Conservation (phyloP, 495 filamentous ascomycete species). For the Neurospora cerealis region DNA sequence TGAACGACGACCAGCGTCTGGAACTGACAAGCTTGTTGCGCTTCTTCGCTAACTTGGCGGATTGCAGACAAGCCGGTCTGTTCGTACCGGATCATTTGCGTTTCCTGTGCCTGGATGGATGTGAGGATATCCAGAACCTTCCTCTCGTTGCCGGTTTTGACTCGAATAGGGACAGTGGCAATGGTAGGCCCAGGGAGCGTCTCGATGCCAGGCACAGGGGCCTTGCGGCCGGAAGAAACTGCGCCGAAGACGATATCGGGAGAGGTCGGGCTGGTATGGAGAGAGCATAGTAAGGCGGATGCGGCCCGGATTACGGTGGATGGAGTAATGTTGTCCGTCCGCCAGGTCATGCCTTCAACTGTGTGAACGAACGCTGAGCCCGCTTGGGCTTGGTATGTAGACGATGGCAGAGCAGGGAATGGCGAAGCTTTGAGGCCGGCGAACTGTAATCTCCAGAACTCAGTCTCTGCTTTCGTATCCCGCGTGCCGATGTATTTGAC, state of each 20-base stretch:
- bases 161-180: slow-evolving; percentile 47
- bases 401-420: slow-evolving; percentile 46
- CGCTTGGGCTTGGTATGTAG: slow-evolving; percentile 43
- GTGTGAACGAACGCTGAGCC: slow-evolving; percentile 34
- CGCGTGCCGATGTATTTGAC: slow-evolving; percentile 30
- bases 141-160: slow-evolving; percentile 23
- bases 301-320: slow-evolving; percentile 51
- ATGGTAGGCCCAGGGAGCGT: slow-evolving; percentile 44
- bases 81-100: slow-evolving; percentile 44
- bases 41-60: slow-evolving; percentile 38
- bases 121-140: slow-evolving; percentile 25
- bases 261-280: slow-evolving; percentile 24
- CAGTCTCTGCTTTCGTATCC: slow-evolving; percentile 19
- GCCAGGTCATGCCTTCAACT: slow-evolving; percentile 36
- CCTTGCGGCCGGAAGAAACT: slow-evolving; percentile 40
- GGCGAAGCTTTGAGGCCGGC: slow-evolving; percentile 42
- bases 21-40: slow-evolving; percentile 48
- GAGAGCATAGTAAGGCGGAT: slow-evolving; percentile 49
- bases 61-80: slow-evolving; percentile 55
- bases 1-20: slow-evolving; percentile 31
- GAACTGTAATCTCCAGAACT: slow-evolving; percentile 34
- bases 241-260: slow-evolving; percentile 42
- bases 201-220: slow-evolving; percentile 34
- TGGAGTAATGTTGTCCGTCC: slow-evolving; percentile 32
- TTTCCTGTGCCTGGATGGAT: slow-evolving; percentile 37